Conservation (phyloP, 176 grass and related monocot genomes). For the Metroxylon sagu region DNA sequence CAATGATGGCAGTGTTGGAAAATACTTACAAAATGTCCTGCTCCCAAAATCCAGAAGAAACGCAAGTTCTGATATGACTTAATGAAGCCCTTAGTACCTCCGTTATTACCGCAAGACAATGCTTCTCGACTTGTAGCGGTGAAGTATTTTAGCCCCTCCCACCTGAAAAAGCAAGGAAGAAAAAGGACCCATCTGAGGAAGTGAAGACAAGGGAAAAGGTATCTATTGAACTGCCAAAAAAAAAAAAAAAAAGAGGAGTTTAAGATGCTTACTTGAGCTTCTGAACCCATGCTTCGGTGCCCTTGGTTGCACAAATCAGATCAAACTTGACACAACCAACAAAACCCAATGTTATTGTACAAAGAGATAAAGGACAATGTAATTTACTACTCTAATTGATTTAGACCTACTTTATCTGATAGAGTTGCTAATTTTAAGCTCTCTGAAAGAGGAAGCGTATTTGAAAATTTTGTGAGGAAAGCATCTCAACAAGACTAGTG, state of each 20-base stretch:
- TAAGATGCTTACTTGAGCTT: conserved; percentile 73
- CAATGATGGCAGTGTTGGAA: background rate
- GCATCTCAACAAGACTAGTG: too few species aligned
- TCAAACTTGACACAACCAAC: conserved; percentile 42
- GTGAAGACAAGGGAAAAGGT: too few species aligned
- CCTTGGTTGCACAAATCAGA: conserved; percentile 60
- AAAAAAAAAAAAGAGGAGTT: background rate
- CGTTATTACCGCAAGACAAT: background rate
- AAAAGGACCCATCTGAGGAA: too few species aligned
- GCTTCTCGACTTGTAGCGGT: background rate
- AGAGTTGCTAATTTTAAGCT: too few species aligned
- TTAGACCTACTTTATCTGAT: too few species aligned
- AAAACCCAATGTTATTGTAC: too few species aligned
- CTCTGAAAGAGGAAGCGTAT: too few species aligned
- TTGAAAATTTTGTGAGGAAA: too few species aligned
- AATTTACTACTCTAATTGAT: too few species aligned
- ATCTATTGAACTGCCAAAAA: too few species aligned
- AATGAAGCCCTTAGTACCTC: conserved; percentile 2
- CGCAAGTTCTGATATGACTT: conserved; percentile 7
- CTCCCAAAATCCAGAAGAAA: conserved; percentile 14
- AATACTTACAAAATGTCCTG: conserved; percentile 13
- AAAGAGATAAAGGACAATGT: too few species aligned
- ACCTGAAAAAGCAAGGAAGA: background rate
- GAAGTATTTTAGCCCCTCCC: background rate
- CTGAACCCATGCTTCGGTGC: conserved; percentile 68